A percentile compares a stretch with the other conserved stretches of the same genome.
These are phyloP conservation scores for Rutstroemia sp. DNA, from an alignment of 2,329 filamentous ascomycete species.

Conservation along the genomic window DNA sequence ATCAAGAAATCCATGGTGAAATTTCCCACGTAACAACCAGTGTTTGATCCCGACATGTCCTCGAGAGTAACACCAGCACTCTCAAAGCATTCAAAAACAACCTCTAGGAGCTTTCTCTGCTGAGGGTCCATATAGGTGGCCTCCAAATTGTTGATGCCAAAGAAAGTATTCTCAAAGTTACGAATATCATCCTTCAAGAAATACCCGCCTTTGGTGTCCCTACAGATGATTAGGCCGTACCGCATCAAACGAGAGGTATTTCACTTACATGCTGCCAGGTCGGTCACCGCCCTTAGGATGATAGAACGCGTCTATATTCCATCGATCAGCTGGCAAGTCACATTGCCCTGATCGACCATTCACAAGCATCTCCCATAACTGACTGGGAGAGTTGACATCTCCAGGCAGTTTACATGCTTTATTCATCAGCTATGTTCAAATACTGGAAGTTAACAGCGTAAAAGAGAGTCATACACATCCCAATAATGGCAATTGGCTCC, in stretches of 20 bases:
- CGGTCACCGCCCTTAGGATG: constrained; percentile 6
- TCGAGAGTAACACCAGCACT: neutral
- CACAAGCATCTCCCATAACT: constrained; percentile 15
- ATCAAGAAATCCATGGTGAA: constrained; percentile 4
- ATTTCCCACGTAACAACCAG: constrained; percentile 15
- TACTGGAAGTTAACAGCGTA: neutral
- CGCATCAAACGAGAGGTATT: neutral
- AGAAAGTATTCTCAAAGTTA: constrained; percentile 14
- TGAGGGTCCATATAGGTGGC: neutral
- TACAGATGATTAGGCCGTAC: neutral
- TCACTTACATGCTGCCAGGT: neutral
- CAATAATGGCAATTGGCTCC: constrained; percentile 30
- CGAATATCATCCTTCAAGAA: constrained; percentile 22
- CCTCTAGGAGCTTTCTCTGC: constrained; percentile 1
- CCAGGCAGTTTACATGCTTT: neutral
- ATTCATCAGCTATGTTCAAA: neutral
- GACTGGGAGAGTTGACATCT: constrained; percentile 3
- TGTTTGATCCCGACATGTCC: constrained; percentile 14
- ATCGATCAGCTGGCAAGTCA: constrained; percentile 12
- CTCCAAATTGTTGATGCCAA: neutral
- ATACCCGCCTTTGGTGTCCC: constrained; percentile 12
- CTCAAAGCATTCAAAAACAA: neutral
- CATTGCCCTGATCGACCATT: constrained; percentile 15
- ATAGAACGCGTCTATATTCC: constrained; percentile 9
- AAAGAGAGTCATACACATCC: constrained; percentile 27